phyloP scores from a whole-genome alignment of 495 filamentous ascomycete genomes.

The Penicillium antarcticum region DNA sequence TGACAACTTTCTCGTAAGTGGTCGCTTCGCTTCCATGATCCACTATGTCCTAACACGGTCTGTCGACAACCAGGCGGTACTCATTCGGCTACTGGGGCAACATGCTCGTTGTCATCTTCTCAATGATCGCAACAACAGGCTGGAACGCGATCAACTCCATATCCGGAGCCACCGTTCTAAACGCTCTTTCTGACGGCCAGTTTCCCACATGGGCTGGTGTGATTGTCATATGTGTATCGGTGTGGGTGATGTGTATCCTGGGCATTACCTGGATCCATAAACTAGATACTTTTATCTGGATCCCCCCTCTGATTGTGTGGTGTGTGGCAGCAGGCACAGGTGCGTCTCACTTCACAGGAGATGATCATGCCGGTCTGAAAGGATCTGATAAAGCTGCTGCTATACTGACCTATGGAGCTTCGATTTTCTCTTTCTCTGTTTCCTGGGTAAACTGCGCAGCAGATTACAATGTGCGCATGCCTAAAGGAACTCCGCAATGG shows the following conservation, averaged over 20 bases:
- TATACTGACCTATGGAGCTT: slow-evolving; percentile 60
- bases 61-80: slow-evolving; percentile 13
- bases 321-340: slow-evolving; percentile 36
- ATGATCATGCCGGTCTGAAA: slow-evolving; percentile 36
- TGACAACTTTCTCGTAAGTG: slow-evolving; percentile 38
- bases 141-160: slow-evolving; percentile 32
- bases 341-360: slow-evolving; percentile 24
- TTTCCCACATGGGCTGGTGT: slow-evolving; percentile 27
- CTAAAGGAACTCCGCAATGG: slow-evolving; percentile 41
- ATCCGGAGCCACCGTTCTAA: slow-evolving; percentile 23
- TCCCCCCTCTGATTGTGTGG: slow-evolving; percentile 37
- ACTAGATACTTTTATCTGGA: slow-evolving; percentile 29
- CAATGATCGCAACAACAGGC: slow-evolving; percentile 25
- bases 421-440: slow-evolving; percentile 61
- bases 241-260: slow-evolving; percentile 21
- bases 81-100: slow-evolving; percentile 32
- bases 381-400: slow-evolving; percentile 52
- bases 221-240: slow-evolving; percentile 23
- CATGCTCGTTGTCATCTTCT: slow-evolving; percentile 26
- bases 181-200: slow-evolving; percentile 21
- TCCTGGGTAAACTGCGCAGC: slow-evolving; percentile 64
- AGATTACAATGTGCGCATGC: slow-evolving; percentile 69
- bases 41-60: background rate
- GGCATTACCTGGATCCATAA: slow-evolving; percentile 28
- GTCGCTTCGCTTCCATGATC: background rate